Conservation (phyloP, 164 flowering plant species). For the Buxus sempervirens region DNA sequence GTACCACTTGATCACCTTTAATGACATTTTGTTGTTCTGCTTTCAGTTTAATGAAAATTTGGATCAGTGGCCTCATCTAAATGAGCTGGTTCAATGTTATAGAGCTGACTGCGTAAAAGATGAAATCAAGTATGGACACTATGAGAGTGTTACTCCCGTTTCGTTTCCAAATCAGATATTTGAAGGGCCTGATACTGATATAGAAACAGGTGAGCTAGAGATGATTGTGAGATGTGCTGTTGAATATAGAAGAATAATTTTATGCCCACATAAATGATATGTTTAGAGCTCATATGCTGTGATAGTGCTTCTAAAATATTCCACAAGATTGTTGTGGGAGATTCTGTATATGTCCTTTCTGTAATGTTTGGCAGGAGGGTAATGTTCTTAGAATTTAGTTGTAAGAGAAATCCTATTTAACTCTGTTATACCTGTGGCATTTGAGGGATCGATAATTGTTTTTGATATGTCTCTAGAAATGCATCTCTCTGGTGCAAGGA, state of each 20-base stretch:
- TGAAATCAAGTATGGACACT: slow-evolving; percentile 90
- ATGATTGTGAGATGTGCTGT: background rate
- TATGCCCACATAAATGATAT: background rate
- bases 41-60: slow-evolving; percentile 78
- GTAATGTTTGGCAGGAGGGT: background rate
- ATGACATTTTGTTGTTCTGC: background rate
- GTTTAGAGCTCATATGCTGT: background rate
- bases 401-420: background rate
- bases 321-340: background rate
- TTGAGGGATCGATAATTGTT: background rate
- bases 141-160: slow-evolving; percentile 54
- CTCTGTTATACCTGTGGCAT: background rate
- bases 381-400: background rate
- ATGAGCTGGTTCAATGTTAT: slow-evolving; percentile 88
- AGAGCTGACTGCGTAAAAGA: slow-evolving; percentile 92
- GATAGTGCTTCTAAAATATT: background rate
- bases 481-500: slow-evolving; percentile 70
- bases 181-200: slow-evolving; percentile 97
- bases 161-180: slow-evolving; percentile 77
- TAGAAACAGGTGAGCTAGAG: slow-evolving; percentile 70
- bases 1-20: background rate
- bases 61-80: slow-evolving; percentile 97
- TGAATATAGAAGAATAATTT: background rate
- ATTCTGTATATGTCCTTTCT: background rate
- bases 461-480: slow-evolving; percentile 51